Percentiles rank a stretch among this genome's conserved stretches.
Evolutionary conservation across 768 basidiomycete genomes (phyloP).

Genomic region (Punctularia strigosozonata): DNA sequence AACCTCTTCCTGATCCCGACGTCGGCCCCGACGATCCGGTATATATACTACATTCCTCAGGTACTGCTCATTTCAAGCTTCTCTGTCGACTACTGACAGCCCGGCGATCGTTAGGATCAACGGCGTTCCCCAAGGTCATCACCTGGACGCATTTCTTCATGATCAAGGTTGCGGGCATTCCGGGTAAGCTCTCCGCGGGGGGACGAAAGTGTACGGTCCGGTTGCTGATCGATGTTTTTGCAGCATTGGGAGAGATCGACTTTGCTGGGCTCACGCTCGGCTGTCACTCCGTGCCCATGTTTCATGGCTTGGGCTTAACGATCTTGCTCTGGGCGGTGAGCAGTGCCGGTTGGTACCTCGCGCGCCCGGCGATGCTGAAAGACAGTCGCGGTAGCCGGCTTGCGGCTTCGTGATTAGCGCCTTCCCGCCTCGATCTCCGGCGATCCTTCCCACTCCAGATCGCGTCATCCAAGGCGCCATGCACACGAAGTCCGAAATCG

Average conservation of each 20-base stretch:
- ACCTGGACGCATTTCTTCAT: conserved; percentile 8
- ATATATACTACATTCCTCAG: conserved; percentile 10
- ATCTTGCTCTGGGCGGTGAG: conserved; percentile 4
- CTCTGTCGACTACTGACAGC: neutral
- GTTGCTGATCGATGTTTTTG: neutral
- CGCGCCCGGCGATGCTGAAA: conserved; percentile 4
- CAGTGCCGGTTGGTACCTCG: conserved; percentile 4
- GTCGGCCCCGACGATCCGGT: neutral
- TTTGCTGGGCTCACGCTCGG: conserved; percentile 8
- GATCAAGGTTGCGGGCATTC: conserved; percentile 7
- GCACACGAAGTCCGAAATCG: conserved; percentile 4
- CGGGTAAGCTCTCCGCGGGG: conserved; percentile 4
- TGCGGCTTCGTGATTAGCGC: conserved; percentile 9
- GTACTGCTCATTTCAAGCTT: conserved; percentile 1
- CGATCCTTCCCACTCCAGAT: conserved; percentile 13
- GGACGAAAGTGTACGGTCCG: neutral
- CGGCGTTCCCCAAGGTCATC: conserved; percentile 18
- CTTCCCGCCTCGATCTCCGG: conserved; percentile 13
- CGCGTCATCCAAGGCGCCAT: conserved; percentile 6
- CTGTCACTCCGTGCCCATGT: conserved; percentile 13
- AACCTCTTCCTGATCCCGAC: neutral
- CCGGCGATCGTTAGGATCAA: conserved; percentile 10
- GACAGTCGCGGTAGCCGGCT: no score
- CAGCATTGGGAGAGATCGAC: conserved; percentile 9
- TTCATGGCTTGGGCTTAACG: conserved; percentile 4